Evolutionary conservation across 2,329 filamentous ascomycete species (phyloP).

Genomic region (Fusarium pseudoanthophilum): DNA sequence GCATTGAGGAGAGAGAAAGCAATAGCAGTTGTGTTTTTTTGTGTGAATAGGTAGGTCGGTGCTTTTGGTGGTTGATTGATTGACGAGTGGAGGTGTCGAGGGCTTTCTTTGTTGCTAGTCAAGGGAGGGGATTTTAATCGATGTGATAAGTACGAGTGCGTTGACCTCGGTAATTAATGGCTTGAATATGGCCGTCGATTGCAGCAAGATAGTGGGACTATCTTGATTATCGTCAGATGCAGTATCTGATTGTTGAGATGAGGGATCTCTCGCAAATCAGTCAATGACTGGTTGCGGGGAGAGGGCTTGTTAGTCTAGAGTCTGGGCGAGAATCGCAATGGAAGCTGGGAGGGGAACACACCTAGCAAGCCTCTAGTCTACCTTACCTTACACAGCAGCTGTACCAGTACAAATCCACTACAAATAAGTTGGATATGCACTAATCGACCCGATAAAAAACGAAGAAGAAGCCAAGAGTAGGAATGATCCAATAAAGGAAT

Average conservation of each 20-base stretch:
- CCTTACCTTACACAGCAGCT: slow-evolving; percentile 14
- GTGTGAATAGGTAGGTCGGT: slow-evolving; percentile 5
- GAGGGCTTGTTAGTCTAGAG: slow-evolving; percentile 39
- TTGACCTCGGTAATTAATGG: not conserved
- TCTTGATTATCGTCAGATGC: slow-evolving; percentile 12
- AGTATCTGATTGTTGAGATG: slow-evolving; percentile 19
- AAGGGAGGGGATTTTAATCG: not conserved
- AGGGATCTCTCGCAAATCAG: slow-evolving; percentile 24
- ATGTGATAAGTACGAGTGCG: not conserved
- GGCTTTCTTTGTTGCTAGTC: slow-evolving; percentile 16
- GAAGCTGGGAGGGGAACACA: slow-evolving; percentile 31
- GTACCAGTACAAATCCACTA: slow-evolving; percentile 13
- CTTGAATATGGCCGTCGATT: not conserved
- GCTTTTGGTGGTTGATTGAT: slow-evolving; percentile 3
- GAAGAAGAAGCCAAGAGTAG: slow-evolving; percentile 4
- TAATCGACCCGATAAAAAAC: slow-evolving; percentile 4
- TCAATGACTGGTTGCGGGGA: slow-evolving; percentile 42
- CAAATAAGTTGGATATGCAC: slow-evolving; percentile 8
- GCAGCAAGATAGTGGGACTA: not conserved
- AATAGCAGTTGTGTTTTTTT: slow-evolving; percentile 10
- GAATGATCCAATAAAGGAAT: not conserved
- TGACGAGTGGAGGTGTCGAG: slow-evolving; percentile 13
- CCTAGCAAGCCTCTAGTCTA: slow-evolving; percentile 13
- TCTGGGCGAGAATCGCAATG: slow-evolving; percentile 30
- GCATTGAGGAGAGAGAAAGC: slow-evolving; percentile 45